Evolutionary conservation across 2,329 filamentous ascomycete genomes (phyloP).

Genomic region (Dactylellina drechsleri): DNA sequence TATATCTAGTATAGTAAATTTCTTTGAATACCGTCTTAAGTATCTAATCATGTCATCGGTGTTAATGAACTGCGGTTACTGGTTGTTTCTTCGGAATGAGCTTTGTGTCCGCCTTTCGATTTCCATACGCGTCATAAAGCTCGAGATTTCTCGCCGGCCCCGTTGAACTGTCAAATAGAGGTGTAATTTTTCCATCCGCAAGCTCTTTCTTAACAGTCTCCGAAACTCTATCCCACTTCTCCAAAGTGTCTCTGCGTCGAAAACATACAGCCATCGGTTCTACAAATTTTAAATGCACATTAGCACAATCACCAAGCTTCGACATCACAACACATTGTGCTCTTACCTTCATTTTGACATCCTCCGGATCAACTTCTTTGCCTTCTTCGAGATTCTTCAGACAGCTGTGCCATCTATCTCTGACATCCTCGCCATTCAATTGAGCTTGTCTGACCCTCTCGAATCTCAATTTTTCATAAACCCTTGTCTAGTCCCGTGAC

Average conservation of each 20-base stretch:
- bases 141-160: slow-evolving; percentile 32
- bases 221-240: slow-evolving; percentile 64
- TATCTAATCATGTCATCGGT: neutral
- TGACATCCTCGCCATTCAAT: slow-evolving; percentile 64
- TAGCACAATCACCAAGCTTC: neutral
- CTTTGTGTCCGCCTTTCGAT: slow-evolving; percentile 32
- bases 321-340: slow-evolving; percentile 20
- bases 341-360: slow-evolving; percentile 62
- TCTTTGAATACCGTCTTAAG: neutral
- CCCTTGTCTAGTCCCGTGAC: slow-evolving; percentile 59
- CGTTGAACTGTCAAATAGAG: slow-evolving; percentile 59
- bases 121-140: slow-evolving; percentile 40
- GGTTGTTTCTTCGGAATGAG: slow-evolving; percentile 39
- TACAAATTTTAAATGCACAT: slow-evolving; percentile 45
- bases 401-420: slow-evolving; percentile 64
- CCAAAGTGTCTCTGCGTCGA: slow-evolving; percentile 64
- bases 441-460: slow-evolving; percentile 62
- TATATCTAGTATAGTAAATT: too few relatives aligned
- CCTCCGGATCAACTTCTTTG: slow-evolving; percentile 64
- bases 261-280: slow-evolving; percentile 65
- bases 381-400: slow-evolving; percentile 63
- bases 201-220: slow-evolving; percentile 59
- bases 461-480: slow-evolving; percentile 64
- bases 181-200: slow-evolving; percentile 60
- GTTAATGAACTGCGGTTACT: slow-evolving; percentile 16